phyloP scores from a whole-genome alignment of 352 stramenopile species.

The Globisporangium heterothallicum region DNA sequence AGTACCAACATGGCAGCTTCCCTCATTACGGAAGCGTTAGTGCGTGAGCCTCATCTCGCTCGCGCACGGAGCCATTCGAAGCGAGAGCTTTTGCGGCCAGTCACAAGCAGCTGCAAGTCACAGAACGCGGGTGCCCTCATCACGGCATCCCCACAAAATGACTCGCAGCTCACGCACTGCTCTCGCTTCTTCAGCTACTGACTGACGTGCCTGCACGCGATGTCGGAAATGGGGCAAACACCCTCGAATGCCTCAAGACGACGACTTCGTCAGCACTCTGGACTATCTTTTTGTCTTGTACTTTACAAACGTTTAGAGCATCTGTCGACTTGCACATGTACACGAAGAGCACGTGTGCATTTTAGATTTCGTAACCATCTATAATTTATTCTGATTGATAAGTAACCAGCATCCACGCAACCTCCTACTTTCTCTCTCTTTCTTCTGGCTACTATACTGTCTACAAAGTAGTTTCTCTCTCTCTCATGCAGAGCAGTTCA shows the following conservation, averaged over 20 bases:
- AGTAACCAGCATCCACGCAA: not conserved
- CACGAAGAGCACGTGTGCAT: not conserved
- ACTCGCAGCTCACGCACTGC: too few species aligned
- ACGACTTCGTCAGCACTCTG: too few species aligned
- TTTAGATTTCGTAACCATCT: not conserved
- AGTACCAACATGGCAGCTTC: too few species aligned
- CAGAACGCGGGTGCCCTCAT: not conserved
- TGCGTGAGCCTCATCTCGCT: not conserved
- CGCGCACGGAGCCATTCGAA: not conserved
- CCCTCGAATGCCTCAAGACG: too few species aligned
- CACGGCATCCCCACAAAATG: not conserved
- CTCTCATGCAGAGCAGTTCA: too few species aligned
- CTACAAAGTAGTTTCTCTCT: not conserved
- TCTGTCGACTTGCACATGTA: too few species aligned
- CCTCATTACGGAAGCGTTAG: constrained; percentile 17
- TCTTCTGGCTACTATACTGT: not conserved
- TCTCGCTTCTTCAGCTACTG: too few species aligned
- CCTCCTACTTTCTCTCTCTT: not conserved
- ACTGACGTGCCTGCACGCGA: too few species aligned
- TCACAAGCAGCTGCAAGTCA: not conserved
- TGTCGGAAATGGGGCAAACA: too few species aligned
- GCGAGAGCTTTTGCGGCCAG: not conserved
- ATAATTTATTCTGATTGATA: constrained; percentile 1
- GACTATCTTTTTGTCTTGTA: too few species aligned
- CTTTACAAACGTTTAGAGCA: too few species aligned